Conservation (phyloP, 192 early-diverging fungal genomes). For the Obelidium mucronatum region DNA sequence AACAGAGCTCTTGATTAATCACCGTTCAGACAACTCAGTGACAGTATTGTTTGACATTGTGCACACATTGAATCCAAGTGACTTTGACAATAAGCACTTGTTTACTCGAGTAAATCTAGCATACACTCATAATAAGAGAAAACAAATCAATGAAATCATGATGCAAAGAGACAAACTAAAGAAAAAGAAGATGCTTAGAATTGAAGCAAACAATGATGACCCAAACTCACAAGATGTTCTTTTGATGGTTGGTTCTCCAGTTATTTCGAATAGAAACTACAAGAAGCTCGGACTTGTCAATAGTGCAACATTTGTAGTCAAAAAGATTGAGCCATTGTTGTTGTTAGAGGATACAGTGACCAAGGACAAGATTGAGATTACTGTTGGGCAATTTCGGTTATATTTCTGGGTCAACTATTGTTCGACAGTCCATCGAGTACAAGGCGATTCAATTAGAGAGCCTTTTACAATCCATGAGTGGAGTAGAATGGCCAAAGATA, state of each 20-base stretch:
- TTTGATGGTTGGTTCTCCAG: slow-evolving; percentile 14
- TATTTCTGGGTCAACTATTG: slow-evolving; percentile 23
- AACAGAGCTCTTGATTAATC: no score
- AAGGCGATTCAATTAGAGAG: slow-evolving; percentile 12
- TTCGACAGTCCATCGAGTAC: slow-evolving; percentile 12
- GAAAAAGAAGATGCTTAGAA: slow-evolving; percentile 6
- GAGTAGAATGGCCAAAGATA: slow-evolving; percentile 24
- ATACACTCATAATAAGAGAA: slow-evolving; percentile 6
- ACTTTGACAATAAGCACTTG: slow-evolving; percentile 8
- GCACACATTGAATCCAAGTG: no score
- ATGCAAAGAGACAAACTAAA: slow-evolving; percentile 7
- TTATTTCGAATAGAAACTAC: slow-evolving; percentile 22
- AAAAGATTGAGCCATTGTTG: slow-evolving; percentile 23
- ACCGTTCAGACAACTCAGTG: no score
- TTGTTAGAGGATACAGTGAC: slow-evolving; percentile 15
- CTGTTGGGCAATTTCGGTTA: background rate
- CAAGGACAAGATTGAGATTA: slow-evolving; percentile 8
- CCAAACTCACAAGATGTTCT: slow-evolving; percentile 13
- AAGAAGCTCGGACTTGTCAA: background rate
- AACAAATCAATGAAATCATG: slow-evolving; percentile 25
- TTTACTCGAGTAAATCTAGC: slow-evolving; percentile 6
- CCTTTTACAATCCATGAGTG: slow-evolving; percentile 11
- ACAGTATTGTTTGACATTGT: no score
- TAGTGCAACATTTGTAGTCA: slow-evolving; percentile 15
- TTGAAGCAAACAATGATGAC: slow-evolving; percentile 12